Base-by-base conservation (phyloP, 352 stramenopile genomes). In the Thraustotheca clavata region DNA sequence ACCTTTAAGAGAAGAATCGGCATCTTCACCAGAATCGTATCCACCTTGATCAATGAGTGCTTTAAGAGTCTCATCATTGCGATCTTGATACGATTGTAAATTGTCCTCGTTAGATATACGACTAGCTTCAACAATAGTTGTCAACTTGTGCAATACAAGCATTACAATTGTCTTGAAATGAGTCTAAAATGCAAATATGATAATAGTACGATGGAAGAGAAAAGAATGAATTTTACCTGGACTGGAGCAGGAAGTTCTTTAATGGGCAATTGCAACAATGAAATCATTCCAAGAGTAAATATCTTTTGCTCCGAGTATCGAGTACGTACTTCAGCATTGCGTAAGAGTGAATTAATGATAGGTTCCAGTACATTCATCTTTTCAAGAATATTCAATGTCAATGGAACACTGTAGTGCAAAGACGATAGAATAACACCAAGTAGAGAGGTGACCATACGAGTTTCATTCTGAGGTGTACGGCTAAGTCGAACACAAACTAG, bases 1-100 rank as follows among this genome's bases (percentile, higher is more conserved):
- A 60, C 96, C 87, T 62, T 98, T 94, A 43, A 89, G 86, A 20
- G 96, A 92, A 65, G 98, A 90, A 67, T 98, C 89, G 36, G 95
- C 88, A 62, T 94, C 81, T 55, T 93, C 77, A 62, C 88, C 76
- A 38, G 79, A 91, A 43, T 78, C 89, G 70, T 98, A 98, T 27
- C 89, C 91, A 40, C 94, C 90, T 59, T 91, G 84, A 62, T 98
- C 92, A 20, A 97, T 79, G 59, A 96, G 70, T 60, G 89, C 83
- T 62, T 91, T 77, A 4, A 91, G 74, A 11, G 94, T 76, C 49
- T 92, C 81, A 33, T 54, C 38, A 22, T 52, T 52, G 43, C 43
- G 43, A 31, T 52, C 43, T 18, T 52, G 43, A 31, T 52, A 52
- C 43, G 43, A 52, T 11, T 31, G 43, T 31, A 52, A 31, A 6